These are phyloP conservation scores for Oryza coarctata DNA, from an alignment of 176 grass and related monocot genomes.

Conservation along the genomic window DNA sequence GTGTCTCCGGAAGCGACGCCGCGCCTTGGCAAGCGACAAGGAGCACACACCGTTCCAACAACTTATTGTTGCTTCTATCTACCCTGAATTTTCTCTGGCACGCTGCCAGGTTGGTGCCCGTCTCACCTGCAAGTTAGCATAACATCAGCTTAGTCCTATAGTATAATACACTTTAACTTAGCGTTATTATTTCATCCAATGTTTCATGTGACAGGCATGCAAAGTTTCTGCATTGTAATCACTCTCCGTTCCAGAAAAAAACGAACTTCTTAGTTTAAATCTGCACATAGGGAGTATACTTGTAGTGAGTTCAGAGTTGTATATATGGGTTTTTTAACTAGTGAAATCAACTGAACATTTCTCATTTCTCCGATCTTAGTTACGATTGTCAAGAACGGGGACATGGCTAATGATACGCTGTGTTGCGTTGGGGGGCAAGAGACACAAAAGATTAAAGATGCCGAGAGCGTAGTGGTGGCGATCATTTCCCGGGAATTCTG, in stretches of 20 bases:
- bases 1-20: not conserved
- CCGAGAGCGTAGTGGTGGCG: not conserved
- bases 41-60: slow-evolving; percentile 36
- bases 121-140: not conserved
- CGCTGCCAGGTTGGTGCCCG: not conserved
- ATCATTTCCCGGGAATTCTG: not conserved
- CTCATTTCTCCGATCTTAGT: no score
- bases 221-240: not conserved
- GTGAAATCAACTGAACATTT: no score
- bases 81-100: not conserved
- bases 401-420: not conserved
- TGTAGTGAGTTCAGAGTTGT: not conserved
- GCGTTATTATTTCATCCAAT: not conserved
- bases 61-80: not conserved
- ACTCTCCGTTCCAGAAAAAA: no score
- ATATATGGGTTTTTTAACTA: not conserved
- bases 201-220: not conserved
- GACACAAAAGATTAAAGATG: not conserved
- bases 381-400: no score
- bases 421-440: not conserved
- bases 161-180: not conserved
- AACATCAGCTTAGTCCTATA: not conserved
- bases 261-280: no score
- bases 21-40: slow-evolving; percentile 26
- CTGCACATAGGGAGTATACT: no score